Base-by-base conservation (phyloP, 176 grass and related monocot genomes). In the Pontederia crassipes region DNA sequence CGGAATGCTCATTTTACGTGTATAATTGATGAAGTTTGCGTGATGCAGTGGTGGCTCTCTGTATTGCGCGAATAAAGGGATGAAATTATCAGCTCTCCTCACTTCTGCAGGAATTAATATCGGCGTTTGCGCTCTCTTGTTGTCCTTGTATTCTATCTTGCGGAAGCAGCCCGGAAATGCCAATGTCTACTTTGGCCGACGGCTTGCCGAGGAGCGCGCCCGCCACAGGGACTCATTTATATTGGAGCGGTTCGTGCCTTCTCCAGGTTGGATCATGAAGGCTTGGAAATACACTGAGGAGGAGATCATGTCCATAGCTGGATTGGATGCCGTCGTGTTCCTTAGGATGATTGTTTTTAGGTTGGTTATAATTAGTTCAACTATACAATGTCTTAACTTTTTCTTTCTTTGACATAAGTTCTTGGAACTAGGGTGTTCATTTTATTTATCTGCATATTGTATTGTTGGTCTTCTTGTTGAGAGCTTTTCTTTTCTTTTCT, bases 91-190 rank as follows among this genome's bases (percentile, higher is more conserved):
- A 11, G 92, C 76, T 73, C 84, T 97, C 17, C 71, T 97, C 70
- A 84, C 81, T 62, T 97, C 92, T 62, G 87, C 87, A 45, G 87
- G 92, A 66, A 91, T 97, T 55, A 97, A 97, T 78, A 91, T 91
- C 8, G 87, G 87, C 12, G n/a, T 88, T 11, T 91, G 78, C 62
- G 49, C 69, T 46, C 66, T 97, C 70, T 78, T 97, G 46, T 57
- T 88, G 51, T 91, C 78, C 13, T 67, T 91, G 17, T 91, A 97
- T 69, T 97, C 92, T 6, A 69, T 97, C 64, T 67, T 91, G 68
- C 91, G 87, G 73, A 97, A 97, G 59, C 92, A 88, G 20, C 92
- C 87, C 5, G 75, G 72, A 11, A 97, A 91, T 85, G 81, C 80
- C 29, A 88, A 85, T 61, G 92, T 97, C 50, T 91, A 97, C 66